Evolutionary conservation across 208 protist species (phyloP), one percentile per base, ranked within the genome.

Genomic region (Leishmania aethiopica): DNA sequence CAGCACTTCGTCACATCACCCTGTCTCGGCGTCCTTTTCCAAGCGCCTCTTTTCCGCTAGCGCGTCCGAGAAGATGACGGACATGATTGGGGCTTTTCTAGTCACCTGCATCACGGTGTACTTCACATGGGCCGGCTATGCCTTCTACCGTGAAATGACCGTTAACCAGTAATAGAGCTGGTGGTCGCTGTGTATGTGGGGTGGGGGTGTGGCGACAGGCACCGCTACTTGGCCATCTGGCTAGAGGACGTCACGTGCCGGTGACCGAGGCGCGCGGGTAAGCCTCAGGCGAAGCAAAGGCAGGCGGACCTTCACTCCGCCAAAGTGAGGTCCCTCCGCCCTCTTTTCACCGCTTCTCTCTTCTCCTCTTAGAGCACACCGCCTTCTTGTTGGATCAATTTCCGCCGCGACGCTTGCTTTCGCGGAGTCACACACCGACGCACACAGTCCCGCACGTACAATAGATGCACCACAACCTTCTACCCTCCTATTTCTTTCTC

Each of bases 81-180:
- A 97, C 80, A 82, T 93, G 53, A 84, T 86, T 0, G 89, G 90
- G 4, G 92, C 90, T 1, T 94, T 97, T 78, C 74, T 95, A 49
- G 88, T 95, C 17, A 64, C 82, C 32, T 94, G 90, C 81, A 82
- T 95, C 73, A 84, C 89, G 7, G 78, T 97, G 75, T 97, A 97
- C 89, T 95, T 95, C 78, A 91, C 92, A 45, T 84, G 89, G 32
- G 89, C 79, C 7, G 90, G 88, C 8, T 95, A 95, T 78, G 81
- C 94, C 55, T 88, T 94, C 60, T 95, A 95, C 87, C 91, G 89
- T 47, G 92, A 97, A 75, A 1, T 66, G 75, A 62, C 35, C 35
- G 25, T n/a, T 7, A 67, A 69, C 7, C 55, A 37, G 75, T 62
- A 19, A 64, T 25, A 64, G 51, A 17, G 35, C 47, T 64, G 70